These are phyloP conservation scores for Hymenoscyphus repandus DNA, from an alignment of 2,329 filamentous ascomycete species.

Conservation along the genomic window DNA sequence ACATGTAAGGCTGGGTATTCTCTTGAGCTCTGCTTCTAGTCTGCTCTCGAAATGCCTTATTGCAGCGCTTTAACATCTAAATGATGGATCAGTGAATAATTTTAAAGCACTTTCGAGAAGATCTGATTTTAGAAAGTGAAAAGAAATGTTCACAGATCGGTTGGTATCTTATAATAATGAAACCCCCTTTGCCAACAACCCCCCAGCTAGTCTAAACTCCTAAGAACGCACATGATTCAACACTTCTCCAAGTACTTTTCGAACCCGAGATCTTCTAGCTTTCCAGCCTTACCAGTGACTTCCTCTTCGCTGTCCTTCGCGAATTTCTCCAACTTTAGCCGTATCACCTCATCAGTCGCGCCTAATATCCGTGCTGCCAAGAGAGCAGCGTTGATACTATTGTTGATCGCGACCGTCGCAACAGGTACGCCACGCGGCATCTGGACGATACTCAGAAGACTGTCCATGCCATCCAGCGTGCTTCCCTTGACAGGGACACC, in stretches of 20 bases:
- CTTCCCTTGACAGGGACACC: conserved; percentile 73
- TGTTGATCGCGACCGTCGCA: conserved; percentile 74
- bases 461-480: conserved; percentile 66
- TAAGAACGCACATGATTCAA: not conserved
- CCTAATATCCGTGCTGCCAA: conserved; percentile 67
- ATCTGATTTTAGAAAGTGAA: no score
- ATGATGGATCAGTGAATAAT: no score
- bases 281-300: conserved; percentile 48
- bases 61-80: no score
- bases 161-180: no score
- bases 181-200: no score
- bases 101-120: no score
- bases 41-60: no score
- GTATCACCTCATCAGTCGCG: conserved; percentile 49
- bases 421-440: conserved; percentile 71
- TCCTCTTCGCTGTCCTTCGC: conserved; percentile 39
- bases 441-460: conserved; percentile 67
- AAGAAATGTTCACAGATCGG: no score
- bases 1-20: no score
- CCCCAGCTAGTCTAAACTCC: no score
- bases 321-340: conserved; percentile 54
- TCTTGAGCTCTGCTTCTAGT: no score
- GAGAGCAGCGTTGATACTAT: conserved; percentile 71
- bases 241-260: conserved; percentile 39
- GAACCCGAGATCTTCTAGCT: conserved; percentile 51